A percentile compares a stretch with the other conserved stretches of the same genome.
These are phyloP conservation scores for Cryptosporidium ryanae DNA, from an alignment of 169 alveolate genomes.

Conservation along the genomic window DNA sequence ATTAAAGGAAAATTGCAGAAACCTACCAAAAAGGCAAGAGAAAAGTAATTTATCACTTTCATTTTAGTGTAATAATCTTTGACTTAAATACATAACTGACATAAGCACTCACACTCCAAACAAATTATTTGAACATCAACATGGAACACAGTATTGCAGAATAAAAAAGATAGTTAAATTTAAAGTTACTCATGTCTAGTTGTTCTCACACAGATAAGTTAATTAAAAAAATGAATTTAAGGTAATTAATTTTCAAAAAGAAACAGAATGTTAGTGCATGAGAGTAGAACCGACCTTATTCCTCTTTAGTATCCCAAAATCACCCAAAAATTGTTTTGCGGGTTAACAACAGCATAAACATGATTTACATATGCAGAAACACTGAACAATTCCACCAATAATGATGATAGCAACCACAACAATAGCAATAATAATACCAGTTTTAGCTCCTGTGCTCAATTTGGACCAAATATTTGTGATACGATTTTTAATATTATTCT, in stretches of 20 bases:
- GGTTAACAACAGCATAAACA: conserved; percentile 39
- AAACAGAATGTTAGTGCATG: not conserved
- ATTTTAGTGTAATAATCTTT: too few relatives aligned
- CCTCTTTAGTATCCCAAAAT: too few relatives aligned
- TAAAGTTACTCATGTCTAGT: not conserved
- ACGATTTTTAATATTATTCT: conserved; percentile 2
- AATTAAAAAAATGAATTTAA: not conserved
- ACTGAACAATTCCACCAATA: conserved; percentile 61
- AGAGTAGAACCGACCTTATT: too few relatives aligned
- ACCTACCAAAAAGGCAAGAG: not conserved
- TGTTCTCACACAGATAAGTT: not conserved
- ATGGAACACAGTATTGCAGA: too few relatives aligned
- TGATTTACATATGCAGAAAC: conserved; percentile 51
- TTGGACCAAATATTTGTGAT: conserved; percentile 27
- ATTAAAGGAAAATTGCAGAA: too few relatives aligned
- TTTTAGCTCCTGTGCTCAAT: conserved; percentile 61
- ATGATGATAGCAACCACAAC: conserved; percentile 57
- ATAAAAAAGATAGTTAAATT: not conserved
- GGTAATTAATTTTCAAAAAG: not conserved
- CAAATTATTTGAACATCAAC: too few relatives aligned
- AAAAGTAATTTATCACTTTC: too few relatives aligned
- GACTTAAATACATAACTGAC: too few relatives aligned
- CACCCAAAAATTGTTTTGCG: too few relatives aligned
- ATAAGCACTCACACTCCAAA: too few relatives aligned
- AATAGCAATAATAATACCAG: conserved; percentile 63